These are phyloP conservation scores for Termitomyces sp. DNA, from an alignment of 768 basidiomycete genomes.

Conservation along the genomic window DNA sequence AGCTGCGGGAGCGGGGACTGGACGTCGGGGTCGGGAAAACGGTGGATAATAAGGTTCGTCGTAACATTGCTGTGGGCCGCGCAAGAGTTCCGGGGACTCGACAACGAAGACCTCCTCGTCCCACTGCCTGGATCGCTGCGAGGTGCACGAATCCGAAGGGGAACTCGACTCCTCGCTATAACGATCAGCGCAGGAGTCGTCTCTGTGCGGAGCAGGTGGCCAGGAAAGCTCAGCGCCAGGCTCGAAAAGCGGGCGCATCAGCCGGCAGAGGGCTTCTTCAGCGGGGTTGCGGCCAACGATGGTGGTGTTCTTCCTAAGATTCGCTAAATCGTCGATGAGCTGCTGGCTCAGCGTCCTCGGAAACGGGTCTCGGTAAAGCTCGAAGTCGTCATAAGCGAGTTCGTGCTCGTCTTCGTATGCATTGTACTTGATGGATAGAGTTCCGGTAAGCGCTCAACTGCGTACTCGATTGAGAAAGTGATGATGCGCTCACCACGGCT, in stretches of 20 bases:
- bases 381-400: not conserved
- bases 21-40: not conserved
- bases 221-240: not conserved
- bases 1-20: not conserved
- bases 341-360: not conserved
- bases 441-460: not conserved
- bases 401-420: not conserved
- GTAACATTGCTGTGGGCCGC: not conserved
- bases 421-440: not conserved
- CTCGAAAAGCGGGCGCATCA: not conserved
- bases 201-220: not conserved
- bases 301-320: not conserved
- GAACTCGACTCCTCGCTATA: not conserved
- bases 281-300: not conserved
- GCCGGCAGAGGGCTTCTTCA: not conserved
- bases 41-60: not conserved
- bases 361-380: not conserved
- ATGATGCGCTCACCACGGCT: not conserved
- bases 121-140: not conserved
- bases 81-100: not conserved
- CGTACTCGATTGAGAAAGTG: not conserved
- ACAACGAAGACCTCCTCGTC: not conserved
- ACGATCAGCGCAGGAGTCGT: not conserved
- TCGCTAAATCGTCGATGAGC: slow-evolving; percentile 1
- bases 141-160: not conserved